Conservation (phyloP, 169 alveolate species). For the Blepharisma undulans region DNA sequence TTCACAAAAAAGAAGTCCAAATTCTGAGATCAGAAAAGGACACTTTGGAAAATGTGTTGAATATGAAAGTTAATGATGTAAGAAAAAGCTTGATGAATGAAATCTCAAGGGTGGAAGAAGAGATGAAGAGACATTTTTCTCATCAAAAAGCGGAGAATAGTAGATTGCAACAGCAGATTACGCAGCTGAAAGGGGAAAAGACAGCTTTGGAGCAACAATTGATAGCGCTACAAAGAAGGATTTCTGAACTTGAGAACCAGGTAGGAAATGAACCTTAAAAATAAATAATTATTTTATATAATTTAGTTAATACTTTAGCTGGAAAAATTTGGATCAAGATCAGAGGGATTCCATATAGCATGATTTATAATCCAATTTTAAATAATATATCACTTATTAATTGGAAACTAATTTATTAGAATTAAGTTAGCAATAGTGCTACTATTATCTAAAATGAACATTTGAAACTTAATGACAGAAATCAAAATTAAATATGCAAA, state of each 20-base stretch:
- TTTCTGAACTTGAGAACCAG: constrained; percentile 86
- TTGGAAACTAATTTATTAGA: too few relatives aligned
- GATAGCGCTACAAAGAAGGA: constrained; percentile 85
- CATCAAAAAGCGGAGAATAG: constrained; percentile 87
- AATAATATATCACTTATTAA: too few relatives aligned
- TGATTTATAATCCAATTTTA: too few relatives aligned
- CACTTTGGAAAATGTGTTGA: constrained; percentile 80
- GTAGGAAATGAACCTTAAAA: constrained; percentile 77
- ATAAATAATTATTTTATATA: too few relatives aligned
- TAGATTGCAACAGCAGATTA: constrained; percentile 85
- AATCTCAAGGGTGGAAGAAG: constrained; percentile 85
- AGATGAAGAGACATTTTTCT: constrained; percentile 86
- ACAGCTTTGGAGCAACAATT: constrained; percentile 85
- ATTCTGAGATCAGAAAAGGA: constrained; percentile 82
- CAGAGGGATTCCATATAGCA: too few relatives aligned
- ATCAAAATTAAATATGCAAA: too few relatives aligned
- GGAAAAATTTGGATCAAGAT: too few relatives aligned
- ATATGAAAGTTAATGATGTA: constrained; percentile 84
- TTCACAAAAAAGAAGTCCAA: constrained; percentile 83
- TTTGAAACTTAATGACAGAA: too few relatives aligned
- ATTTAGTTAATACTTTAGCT: too few relatives aligned
- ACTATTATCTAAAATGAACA: too few relatives aligned
- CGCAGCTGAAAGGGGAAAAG: constrained; percentile 89
- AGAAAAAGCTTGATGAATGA: constrained; percentile 82
- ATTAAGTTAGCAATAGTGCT: too few relatives aligned